Evolutionary conservation across 1,139 yeast genomes (phyloP).

Genomic region (Hyphopichia burtonii): DNA sequence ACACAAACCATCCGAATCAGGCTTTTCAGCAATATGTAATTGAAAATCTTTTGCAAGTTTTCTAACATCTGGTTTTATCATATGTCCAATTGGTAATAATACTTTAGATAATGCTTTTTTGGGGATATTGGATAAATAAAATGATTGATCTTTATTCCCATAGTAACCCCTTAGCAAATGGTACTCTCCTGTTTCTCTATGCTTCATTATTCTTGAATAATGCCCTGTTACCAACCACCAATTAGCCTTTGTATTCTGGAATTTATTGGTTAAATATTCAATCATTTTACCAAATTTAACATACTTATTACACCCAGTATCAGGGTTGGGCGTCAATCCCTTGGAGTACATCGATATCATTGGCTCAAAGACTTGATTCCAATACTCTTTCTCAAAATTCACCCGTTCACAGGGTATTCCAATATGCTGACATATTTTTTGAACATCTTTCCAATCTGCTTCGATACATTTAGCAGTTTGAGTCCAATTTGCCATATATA

Average conservation of each 20-base stretch:
- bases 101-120: slow-evolving; percentile 45
- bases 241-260: slow-evolving; percentile 12
- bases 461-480: slow-evolving; percentile 74
- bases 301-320: slow-evolving; percentile 78
- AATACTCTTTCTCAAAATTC: slow-evolving; percentile 85
- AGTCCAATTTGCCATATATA: slow-evolving; percentile 94
- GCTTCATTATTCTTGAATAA: slow-evolving; percentile 63
- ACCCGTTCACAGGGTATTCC: slow-evolving; percentile 72
- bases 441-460: slow-evolving; percentile 85
- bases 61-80: slow-evolving; percentile 73
- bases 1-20: slow-evolving; percentile 94
- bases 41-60: slow-evolving; percentile 53
- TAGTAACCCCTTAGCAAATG: slow-evolving; percentile 63
- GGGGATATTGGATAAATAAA: slow-evolving; percentile 73
- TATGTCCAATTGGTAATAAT: slow-evolving; percentile 78
- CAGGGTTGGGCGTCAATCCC: slow-evolving; percentile 95
- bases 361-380: slow-evolving; percentile 90
- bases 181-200: slow-evolving; percentile 23
- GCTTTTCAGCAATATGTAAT: slow-evolving; percentile 70
- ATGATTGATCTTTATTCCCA: slow-evolving; percentile 81
- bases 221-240: slow-evolving; percentile 98
- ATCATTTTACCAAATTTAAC: slow-evolving; percentile 84
- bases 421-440: slow-evolving; percentile 57
- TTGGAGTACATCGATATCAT: slow-evolving; percentile 70
- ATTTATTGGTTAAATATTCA: slow-evolving; percentile 46